These are phyloP conservation scores for Scolecobasidium constrictum DNA, from an alignment of 2,329 filamentous ascomycete species.

Conservation along the genomic window DNA sequence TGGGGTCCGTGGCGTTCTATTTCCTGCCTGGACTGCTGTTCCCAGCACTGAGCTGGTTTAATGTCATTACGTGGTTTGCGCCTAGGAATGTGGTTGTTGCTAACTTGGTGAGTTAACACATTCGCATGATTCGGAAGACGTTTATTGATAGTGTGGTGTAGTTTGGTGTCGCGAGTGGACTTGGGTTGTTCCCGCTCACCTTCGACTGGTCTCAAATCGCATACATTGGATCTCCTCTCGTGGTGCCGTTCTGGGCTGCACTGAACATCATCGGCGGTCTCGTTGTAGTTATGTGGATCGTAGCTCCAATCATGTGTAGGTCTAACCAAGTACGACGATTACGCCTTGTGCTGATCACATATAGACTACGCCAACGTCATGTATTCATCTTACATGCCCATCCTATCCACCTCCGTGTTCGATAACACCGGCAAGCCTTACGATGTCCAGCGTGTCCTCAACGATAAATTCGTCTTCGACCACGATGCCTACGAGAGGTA, in stretches of 20 bases:
- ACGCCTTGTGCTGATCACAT: too few species aligned
- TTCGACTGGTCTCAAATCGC: slow-evolving; percentile 91
- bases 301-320: slow-evolving; percentile 60
- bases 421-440: slow-evolving; percentile 75
- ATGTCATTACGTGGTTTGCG: slow-evolving; percentile 78
- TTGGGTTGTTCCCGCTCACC: slow-evolving; percentile 74
- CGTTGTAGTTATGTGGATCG: slow-evolving; percentile 74
- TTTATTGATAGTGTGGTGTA: slow-evolving; percentile 15
- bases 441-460: slow-evolving; percentile 71
- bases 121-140: neutral
- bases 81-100: slow-evolving; percentile 78
- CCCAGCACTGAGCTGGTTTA: slow-evolving; percentile 81
- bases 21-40: slow-evolving; percentile 75
- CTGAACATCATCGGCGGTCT: slow-evolving; percentile 75
- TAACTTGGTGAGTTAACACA: slow-evolving; percentile 45
- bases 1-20: slow-evolving; percentile 66
- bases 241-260: slow-evolving; percentile 79
- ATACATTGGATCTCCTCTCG: slow-evolving; percentile 71
- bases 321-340: neutral
- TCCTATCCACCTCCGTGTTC: slow-evolving; percentile 74
- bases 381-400: slow-evolving; percentile 77
- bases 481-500: slow-evolving; percentile 66
- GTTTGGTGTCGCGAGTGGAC: slow-evolving; percentile 74
- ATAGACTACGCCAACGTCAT: slow-evolving; percentile 64
- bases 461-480: slow-evolving; percentile 67